These are phyloP conservation scores for Ustilago tritici DNA, from an alignment of 1,284 basidiomycete species.

Conservation along the genomic window DNA sequence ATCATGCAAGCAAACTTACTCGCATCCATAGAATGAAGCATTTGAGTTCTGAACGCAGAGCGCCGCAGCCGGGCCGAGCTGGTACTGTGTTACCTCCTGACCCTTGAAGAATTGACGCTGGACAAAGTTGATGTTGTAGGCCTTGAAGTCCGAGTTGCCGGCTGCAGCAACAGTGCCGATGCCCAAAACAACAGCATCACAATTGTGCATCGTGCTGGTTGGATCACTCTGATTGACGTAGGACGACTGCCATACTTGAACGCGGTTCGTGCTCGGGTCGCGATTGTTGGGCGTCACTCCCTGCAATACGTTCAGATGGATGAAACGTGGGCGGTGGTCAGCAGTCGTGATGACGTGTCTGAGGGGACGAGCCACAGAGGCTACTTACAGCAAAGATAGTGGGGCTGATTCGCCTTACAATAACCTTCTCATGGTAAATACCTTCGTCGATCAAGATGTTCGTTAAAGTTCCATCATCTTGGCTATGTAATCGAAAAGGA, in stretches of 20 bases:
- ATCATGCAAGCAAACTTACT: neutral
- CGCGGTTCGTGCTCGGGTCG: slow-evolving; percentile 16
- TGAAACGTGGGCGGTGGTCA: neutral
- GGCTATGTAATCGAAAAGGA: slow-evolving; percentile 10
- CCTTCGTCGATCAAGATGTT: slow-evolving; percentile 40
- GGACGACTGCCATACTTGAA: slow-evolving; percentile 37
- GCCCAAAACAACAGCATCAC: slow-evolving; percentile 34
- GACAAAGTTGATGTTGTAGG: slow-evolving; percentile 45
- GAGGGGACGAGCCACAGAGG: neutral
- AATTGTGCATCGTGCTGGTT: slow-evolving; percentile 12
- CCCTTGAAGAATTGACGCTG: slow-evolving; percentile 30
- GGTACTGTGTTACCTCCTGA: slow-evolving; percentile 23
- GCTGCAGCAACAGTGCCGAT: slow-evolving; percentile 20
- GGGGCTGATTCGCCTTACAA: slow-evolving; percentile 25
- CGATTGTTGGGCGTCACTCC: slow-evolving; percentile 18
- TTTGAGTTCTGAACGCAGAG: slow-evolving; percentile 27
- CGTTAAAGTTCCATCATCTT: slow-evolving; percentile 21
- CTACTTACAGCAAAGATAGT: slow-evolving; percentile 29
- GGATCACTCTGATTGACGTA: slow-evolving; percentile 44
- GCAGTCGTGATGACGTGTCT: neutral
- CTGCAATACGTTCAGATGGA: neutral
- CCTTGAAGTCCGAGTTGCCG: slow-evolving; percentile 32
- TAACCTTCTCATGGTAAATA: slow-evolving; percentile 34
- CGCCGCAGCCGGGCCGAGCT: slow-evolving; percentile 40
- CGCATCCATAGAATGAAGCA: slow-evolving; percentile 39